Percentiles rank a stretch among this genome's conserved stretches.
These are phyloP conservation scores for Gaertneriomyces sp. DNA, from an alignment of 192 early-diverging fungal genomes.

Conservation along the genomic window DNA sequence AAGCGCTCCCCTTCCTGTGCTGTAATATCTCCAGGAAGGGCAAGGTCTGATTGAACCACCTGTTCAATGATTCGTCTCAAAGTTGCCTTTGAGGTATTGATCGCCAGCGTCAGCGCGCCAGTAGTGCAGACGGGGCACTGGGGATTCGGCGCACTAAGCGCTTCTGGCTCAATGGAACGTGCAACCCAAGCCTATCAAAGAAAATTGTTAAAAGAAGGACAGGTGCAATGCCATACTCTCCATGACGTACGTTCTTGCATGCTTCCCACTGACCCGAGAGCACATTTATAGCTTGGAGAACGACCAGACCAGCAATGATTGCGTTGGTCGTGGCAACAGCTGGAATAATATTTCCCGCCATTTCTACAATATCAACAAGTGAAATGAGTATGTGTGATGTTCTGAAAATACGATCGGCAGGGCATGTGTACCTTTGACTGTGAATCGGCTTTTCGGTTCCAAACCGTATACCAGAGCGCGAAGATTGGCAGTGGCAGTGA, in stretches of 20 bases:
- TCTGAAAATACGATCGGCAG: neutral
- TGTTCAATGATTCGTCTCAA: slow-evolving; percentile 63
- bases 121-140: slow-evolving; percentile 74
- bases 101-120: slow-evolving; percentile 57
- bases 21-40: slow-evolving; percentile 67
- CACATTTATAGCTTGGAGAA: slow-evolving; percentile 80
- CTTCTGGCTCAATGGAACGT: slow-evolving; percentile 63
- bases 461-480: slow-evolving; percentile 82
- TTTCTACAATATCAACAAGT: slow-evolving; percentile 53
- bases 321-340: slow-evolving; percentile 99
- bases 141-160: slow-evolving; percentile 60
- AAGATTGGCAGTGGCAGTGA: slow-evolving; percentile 87
- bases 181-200: slow-evolving; percentile 57
- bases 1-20: slow-evolving; percentile 70
- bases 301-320: slow-evolving; percentile 90
- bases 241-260: slow-evolving; percentile 49
- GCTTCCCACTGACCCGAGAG: slow-evolving; percentile 43
- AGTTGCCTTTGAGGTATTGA: slow-evolving; percentile 58
- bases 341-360: slow-evolving; percentile 99
- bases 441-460: slow-evolving; percentile 72
- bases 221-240: neutral
- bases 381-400: neutral
- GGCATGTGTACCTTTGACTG: slow-evolving; percentile 68
- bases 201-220: neutral
- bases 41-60: slow-evolving; percentile 37